Percentiles rank a stretch among this genome's conserved stretches.
These are phyloP conservation scores for Austroboletus eburneus DNA, from an alignment of 768 basidiomycete species.

Conservation along the genomic window DNA sequence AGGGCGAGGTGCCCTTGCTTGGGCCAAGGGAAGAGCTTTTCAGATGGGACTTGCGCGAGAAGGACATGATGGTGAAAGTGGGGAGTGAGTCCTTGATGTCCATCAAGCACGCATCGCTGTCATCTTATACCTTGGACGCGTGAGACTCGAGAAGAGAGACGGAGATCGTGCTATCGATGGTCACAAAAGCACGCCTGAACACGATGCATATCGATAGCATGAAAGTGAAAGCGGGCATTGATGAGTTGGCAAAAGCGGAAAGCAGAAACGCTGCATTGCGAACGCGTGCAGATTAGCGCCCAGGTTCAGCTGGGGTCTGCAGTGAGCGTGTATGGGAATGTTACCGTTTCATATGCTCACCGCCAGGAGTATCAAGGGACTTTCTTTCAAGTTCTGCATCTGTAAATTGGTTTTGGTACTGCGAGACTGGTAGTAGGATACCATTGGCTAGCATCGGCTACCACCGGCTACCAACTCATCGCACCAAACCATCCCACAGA, in stretches of 20 bases:
- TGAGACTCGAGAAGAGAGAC: neutral
- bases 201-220: slow-evolving; percentile 17
- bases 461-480: too few relatives aligned
- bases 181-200: slow-evolving; percentile 1
- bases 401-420: too few relatives aligned
- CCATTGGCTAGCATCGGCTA: too few relatives aligned
- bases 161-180: slow-evolving; percentile 7
- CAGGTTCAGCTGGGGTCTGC: neutral
- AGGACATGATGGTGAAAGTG: slow-evolving; percentile 15
- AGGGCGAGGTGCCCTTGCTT: slow-evolving; percentile 10
- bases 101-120: neutral
- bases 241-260: slow-evolving; percentile 9
- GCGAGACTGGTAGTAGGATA: too few relatives aligned
- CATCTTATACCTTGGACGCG: slow-evolving; percentile 14
- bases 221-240: neutral
- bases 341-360: too few relatives aligned
- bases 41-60: slow-evolving; percentile 11
- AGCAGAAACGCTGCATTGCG: neutral
- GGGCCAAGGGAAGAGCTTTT: slow-evolving; percentile 6
- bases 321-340: too few relatives aligned
- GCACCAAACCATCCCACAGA: too few relatives aligned
- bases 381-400: too few relatives aligned
- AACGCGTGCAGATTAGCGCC: slow-evolving; percentile 1
- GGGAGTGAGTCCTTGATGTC: neutral
- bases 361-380: too few relatives aligned